phyloP scores from a whole-genome alignment of 768 basidiomycete genomes.

The Leucocoprinus sp. region DNA sequence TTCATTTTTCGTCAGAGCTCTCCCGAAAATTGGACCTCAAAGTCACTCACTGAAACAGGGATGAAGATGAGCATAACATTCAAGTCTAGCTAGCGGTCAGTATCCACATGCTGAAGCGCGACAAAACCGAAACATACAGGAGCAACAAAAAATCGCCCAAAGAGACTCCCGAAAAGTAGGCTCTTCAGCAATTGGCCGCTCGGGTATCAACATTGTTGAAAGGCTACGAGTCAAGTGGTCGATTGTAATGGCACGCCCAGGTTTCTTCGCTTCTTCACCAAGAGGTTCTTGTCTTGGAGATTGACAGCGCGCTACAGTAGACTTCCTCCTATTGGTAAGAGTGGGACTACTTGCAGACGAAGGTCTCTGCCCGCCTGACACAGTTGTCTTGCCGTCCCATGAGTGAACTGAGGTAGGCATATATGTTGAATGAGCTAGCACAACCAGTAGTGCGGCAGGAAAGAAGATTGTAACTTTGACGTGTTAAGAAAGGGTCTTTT shows the following conservation, averaged over 20 bases:
- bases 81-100: conserved; percentile 35
- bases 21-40: neutral
- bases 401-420: no score
- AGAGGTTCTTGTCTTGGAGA: neutral
- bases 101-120: neutral
- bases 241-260: neutral
- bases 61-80: conserved; percentile 69
- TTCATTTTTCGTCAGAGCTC: neutral
- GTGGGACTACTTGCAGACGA: neutral
- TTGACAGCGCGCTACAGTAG: neutral
- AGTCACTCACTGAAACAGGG: conserved; percentile 49
- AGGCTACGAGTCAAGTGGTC: neutral
- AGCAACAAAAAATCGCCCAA: conserved; percentile 43
- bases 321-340: neutral
- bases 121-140: conserved; percentile 38
- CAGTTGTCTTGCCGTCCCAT: no score
- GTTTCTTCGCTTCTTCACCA: neutral
- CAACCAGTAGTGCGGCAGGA: no score
- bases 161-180: conserved; percentile 42
- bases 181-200: conserved; percentile 30
- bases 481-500: no score
- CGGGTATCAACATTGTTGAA: conserved; percentile 26
- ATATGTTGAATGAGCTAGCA: no score
- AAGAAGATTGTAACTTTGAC: no score
- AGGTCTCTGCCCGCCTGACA: no score